Evolutionary conservation across 768 basidiomycete genomes (phyloP), one percentile per base, ranked within the genome.

Genomic region (Calocera viscosa): DNA sequence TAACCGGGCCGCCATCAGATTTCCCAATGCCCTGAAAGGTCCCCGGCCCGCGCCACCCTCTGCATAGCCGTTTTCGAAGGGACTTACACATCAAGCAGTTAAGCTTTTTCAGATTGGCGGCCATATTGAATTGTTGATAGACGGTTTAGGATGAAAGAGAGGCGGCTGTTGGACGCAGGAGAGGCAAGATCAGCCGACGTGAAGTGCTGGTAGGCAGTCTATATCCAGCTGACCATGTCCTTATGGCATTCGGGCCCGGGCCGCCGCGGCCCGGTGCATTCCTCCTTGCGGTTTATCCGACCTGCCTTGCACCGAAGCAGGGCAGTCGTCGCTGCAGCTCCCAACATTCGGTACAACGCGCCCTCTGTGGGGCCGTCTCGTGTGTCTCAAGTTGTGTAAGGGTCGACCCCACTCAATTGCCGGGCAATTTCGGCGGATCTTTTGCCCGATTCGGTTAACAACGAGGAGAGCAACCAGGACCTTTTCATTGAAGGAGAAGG

Each of bases 1-100:
- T 84, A 68, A 80, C 69, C 26, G 22, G 68, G 26, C 66, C 66
- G 40, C 66, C 67, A 68, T 68, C 72, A 67, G 64, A 17, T n/a
- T 34, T 14, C 17, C 26, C 28, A 43, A 39, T 26, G 63, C 33
- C 17, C 33, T 64, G 47, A 67, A 28, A 69, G 63, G 66, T 26
- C n/a, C 32, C 43, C 49, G 32, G 63, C 63, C 65, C 41, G 49
- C 16, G 16, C 24, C 64, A 19, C 65, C n/a, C 67, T 60, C 30
- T 47, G 24, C 66, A 68, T 66, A 30, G 38, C 24, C n/a, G 30
- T 34, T n/a, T n/a, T 72, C 77, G 69, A 70, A 63, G 14, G 7
- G 17, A 74, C 85, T 68, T 76, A 90, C 90, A 91, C 90, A 91
- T 91, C 66, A 91, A 77, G 24, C 87, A 82, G 72, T 89, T 88